Evolutionary conservation across 2,329 filamentous ascomycete genomes (phyloP).

Genomic region (Talaromyces sp.): DNA sequence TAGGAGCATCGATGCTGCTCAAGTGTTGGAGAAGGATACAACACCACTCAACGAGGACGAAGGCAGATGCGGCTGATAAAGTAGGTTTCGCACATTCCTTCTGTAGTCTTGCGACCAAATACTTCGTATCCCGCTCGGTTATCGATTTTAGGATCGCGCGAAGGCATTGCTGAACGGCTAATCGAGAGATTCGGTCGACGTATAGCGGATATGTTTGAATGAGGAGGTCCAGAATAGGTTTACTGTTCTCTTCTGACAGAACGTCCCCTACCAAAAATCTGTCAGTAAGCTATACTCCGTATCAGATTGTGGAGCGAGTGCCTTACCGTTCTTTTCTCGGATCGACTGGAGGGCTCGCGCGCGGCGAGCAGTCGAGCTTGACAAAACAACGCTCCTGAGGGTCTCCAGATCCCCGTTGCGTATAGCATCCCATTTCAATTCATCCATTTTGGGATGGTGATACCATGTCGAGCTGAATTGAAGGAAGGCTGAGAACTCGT

Average conservation of each 20-base stretch:
- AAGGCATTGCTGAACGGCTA: conserved; percentile 79
- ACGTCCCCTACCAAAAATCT: conserved; percentile 33
- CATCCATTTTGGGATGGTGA: conserved; percentile 41
- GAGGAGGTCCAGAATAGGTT: conserved; percentile 65
- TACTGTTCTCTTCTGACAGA: conserved; percentile 32
- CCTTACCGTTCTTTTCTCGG: conserved; percentile 45
- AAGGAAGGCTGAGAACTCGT: conserved; percentile 23
- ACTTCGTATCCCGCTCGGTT: conserved; percentile 52
- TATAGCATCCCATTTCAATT: conserved; percentile 47
- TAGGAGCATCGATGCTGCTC: conserved; percentile 65
- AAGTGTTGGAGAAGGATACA: conserved; percentile 73
- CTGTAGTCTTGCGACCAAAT: conserved; percentile 66
- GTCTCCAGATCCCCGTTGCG: conserved; percentile 42
- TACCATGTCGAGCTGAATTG: conserved; percentile 29
- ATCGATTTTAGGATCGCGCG: conserved; percentile 62
- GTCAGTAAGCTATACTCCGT: conserved; percentile 15
- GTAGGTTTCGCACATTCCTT: conserved; percentile 72
- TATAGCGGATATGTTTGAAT: conserved; percentile 89
- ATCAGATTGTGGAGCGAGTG: conserved; percentile 10
- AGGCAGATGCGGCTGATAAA: conserved; percentile 76
- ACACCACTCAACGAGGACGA: conserved; percentile 89
- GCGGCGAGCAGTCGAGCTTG: conserved; percentile 44
- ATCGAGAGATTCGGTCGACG: conserved; percentile 77
- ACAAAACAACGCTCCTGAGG: conserved; percentile 41
- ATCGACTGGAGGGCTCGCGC: conserved; percentile 44